phyloP scores from a whole-genome alignment of 1,139 yeast species.

The Starmera stellimalicola region DNA sequence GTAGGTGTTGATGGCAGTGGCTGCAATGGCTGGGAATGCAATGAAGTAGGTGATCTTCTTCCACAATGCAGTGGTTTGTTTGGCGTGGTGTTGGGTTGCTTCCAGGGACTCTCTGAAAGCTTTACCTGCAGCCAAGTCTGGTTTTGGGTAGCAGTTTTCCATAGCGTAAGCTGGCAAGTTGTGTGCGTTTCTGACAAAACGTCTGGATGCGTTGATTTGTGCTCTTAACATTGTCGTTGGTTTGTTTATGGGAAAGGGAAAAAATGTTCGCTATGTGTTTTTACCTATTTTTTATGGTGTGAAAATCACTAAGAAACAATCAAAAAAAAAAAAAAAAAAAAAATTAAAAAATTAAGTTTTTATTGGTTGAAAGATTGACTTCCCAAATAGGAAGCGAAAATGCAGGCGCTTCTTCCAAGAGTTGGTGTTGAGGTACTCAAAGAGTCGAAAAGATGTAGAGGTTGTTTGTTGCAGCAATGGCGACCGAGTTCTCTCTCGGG shows the following conservation, averaged over 20 bases:
- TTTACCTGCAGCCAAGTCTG: slow-evolving; percentile 42
- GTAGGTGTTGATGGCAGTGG: slow-evolving; percentile 73
- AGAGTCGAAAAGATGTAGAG: slow-evolving; percentile 69
- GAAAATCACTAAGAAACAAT: too few species aligned
- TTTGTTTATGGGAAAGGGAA: too few species aligned
- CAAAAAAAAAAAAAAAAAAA: too few species aligned
- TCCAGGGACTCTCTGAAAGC: slow-evolving; percentile 38
- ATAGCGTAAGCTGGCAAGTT: slow-evolving; percentile 23
- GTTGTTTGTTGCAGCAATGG: slow-evolving; percentile 97
- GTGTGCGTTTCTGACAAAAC: slow-evolving; percentile 15
- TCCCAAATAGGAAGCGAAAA: slow-evolving; percentile 10
- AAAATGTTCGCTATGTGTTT: too few species aligned
- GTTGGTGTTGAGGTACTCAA: slow-evolving; percentile 22
- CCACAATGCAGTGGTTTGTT: slow-evolving; percentile 71
- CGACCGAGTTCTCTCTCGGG: slow-evolving; percentile 92
- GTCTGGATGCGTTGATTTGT: slow-evolving; percentile 4
- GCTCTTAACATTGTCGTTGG: not conserved
- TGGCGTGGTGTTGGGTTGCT: slow-evolving; percentile 73
- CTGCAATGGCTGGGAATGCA: slow-evolving; percentile 73
- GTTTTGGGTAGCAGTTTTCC: slow-evolving; percentile 26
- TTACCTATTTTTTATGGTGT: too few species aligned
- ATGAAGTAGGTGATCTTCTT: slow-evolving; percentile 70
- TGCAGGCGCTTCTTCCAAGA: not conserved
- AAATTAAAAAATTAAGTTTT: slow-evolving; percentile 4
- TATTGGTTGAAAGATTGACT: slow-evolving; percentile 11